Evolutionary conservation across 2,329 filamentous ascomycete species (phyloP), one percentile per base, ranked within the genome.

Genomic region (Graphilbum ipis-grandicollis): DNA sequence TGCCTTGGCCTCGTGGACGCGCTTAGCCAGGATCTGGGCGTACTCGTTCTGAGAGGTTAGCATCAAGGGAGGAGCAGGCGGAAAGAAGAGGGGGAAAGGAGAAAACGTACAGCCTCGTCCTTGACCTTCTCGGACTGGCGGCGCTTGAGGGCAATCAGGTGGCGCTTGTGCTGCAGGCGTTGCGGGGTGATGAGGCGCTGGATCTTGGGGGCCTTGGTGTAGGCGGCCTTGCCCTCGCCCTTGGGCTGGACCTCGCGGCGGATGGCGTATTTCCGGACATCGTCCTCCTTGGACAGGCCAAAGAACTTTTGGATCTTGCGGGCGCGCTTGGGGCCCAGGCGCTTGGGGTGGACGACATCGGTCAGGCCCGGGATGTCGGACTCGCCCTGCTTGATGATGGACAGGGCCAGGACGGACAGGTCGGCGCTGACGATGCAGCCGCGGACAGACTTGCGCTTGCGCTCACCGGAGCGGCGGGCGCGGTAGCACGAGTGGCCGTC

Each of bases 291-390:
- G 82, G 79, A 88, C 76, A 98, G 82, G 71, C 84, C 79, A 73
- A 96, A 98, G 81, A 98, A 98, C 63, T 78, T 80, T 67, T 88
- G 84, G 71, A 98, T 96, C 85, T 96, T 98, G 71, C 85, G 93
- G 60, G 90, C 90, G 59, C 90, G 83, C 86, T 98, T 98, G 71
- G 90, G 90, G 55, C 90, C 90, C 59, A 98, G 82, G 57, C 90
- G 82, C 83, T 98, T 98, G 66, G 90, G 90, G 75, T 93, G 82
- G 59, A 96, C 85, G 62, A 80, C 76, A 65, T 98, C 90, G 71
- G 90, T 98, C 51, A 98, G 69, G 57, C 90, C 90, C 62, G 90
- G 88, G 60, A 98, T 79, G 45, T 96, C 88, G 52, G 58, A 63
- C 47, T 98, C 90, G 57, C 90, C 90, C 73, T 94, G 86, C 83